Evolutionary conservation across 1,139 yeast species (phyloP), one percentile per base, ranked within the genome.

Genomic region (Yamadazyma diddensiae): DNA sequence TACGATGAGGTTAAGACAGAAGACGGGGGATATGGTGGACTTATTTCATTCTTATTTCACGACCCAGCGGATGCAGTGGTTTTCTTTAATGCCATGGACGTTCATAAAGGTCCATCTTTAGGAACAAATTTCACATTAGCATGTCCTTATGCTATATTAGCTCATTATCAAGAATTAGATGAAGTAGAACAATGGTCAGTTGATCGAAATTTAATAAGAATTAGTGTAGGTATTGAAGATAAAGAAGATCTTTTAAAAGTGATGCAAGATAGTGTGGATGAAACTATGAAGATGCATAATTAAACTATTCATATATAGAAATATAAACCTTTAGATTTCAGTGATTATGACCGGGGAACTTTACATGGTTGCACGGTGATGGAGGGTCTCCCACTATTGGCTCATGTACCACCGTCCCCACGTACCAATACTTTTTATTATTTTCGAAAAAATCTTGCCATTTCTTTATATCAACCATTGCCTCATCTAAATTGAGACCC

Each of bases 81-180:
- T 18, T 92, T 92, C 53, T 92, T 83, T 62, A 84, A 92, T 56
- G 69, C 78, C 3, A 73, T 85, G 30, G 68, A 74, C 30, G 63
- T 90, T 36, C 86, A 92, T 42, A 92, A 92, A 57, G 97, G 97
- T 3, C 97, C 97, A 3, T 84, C 95, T 12, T 70, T 92, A 46
- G 97, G 97, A 4, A 88, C 97, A 1, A 92, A 87, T 57, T 87
- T 88, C 62, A 87, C 97, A 0, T 67, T 90, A 48, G 90, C 87
- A 4, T 87, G 95, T 52, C 97, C 97, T 6, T 92, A 92, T 57
- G 76, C 96, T 3, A 75, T 92, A 29, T 69, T 92, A 40, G 97
- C 97, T 0, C 97, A 92, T 57, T 90, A 79, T 54, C 71, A 66
- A 30, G 97, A 90, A 54, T 62, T 88, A 38, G 94, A 86, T 39